A percentile compares a stretch with the other conserved stretches of the same genome.
Evolutionary conservation across 2,329 filamentous ascomycete genomes (phyloP).

Genomic region (Phyllosticta citrichinensis): DNA sequence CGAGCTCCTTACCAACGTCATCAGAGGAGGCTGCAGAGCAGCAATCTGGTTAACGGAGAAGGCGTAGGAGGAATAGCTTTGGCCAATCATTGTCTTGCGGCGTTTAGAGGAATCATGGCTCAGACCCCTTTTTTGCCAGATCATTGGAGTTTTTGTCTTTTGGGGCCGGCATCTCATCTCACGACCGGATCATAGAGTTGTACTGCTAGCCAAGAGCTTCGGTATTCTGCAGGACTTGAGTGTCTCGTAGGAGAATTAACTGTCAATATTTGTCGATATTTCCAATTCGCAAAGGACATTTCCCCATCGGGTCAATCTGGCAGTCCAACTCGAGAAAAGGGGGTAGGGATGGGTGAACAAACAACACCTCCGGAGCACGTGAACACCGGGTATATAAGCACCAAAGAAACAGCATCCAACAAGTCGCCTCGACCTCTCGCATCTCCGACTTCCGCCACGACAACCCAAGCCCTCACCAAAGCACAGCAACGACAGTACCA

Average conservation of each 20-base stretch:
- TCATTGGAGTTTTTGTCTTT: not conserved
- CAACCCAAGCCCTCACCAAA: too few relatives aligned
- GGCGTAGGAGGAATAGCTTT: slow-evolving; percentile 35
- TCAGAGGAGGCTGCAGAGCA: slow-evolving; percentile 78
- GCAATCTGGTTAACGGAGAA: slow-evolving; percentile 88
- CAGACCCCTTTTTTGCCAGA: not conserved
- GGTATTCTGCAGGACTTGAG: not conserved
- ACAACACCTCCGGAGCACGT: not conserved
- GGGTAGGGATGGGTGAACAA: not conserved
- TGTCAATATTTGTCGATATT: not conserved
- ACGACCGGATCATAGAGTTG: not conserved
- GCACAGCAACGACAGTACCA: too few relatives aligned
- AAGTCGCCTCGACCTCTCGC: not conserved
- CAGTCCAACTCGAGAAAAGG: too few relatives aligned
- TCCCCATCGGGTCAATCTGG: too few relatives aligned
- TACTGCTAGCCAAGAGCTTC: not conserved
- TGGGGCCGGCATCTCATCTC: not conserved
- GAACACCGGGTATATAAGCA: not conserved
- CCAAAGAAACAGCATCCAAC: not conserved
- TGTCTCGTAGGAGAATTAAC: not conserved
- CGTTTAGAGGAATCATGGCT: not conserved
- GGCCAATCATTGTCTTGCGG: not conserved
- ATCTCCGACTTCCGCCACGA: too few relatives aligned
- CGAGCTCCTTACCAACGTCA: slow-evolving; percentile 76
- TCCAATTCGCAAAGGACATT: not conserved